Base-by-base conservation (phyloP, 2,329 filamentous ascomycete genomes). In the Penicillium nordicum region DNA sequence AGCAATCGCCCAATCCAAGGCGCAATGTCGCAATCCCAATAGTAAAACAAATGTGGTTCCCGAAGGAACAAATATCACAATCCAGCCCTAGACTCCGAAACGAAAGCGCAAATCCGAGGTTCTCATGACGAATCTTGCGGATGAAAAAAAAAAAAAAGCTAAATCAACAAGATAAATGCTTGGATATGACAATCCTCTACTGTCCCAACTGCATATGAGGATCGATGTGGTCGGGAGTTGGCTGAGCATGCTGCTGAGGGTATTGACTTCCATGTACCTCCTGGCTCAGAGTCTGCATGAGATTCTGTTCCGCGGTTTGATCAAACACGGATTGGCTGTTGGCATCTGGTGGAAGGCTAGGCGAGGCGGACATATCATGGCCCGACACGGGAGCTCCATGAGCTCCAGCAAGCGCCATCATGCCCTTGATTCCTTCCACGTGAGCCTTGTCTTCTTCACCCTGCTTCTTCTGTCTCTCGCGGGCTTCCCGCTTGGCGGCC, bases 401-500 rank as follows among this genome's bases (percentile, higher is more conserved):
- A 18, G 73, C 75, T 18, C 76, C 75, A 14, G 76, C 76, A 43
- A 79, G 71, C 0, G 76, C 75, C 74, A 78, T 78, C 69, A 78
- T 76, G 7, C 74, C 76, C 65, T 78, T 76, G 34, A 79, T 75
- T 5, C 76, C 76, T 62, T 79, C 76, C 11, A 78, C 75, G 50
- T 78, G 76, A 1, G 75, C 76, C 60, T 78, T 78, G 59, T 79
- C 77, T 58, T 78, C 76, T 60, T 78, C 75, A 5, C 72, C 74
- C 50, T 73, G 74, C 54, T 76, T 74, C 62, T 76, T 77, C 57
- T 78, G 75, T 16, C 76, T 69, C 56, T 78, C 77, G n/a, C 75
- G 72, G 10, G 77, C 77, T 65, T 79, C 78, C 14, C 78, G 73
- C 61, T 79, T 79, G n/a, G 76, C 77, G 21, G 77, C 78, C 62